phyloP scores from a whole-genome alignment of 2,329 filamentous ascomycete species.

The Alternaria angustiovoidea region DNA sequence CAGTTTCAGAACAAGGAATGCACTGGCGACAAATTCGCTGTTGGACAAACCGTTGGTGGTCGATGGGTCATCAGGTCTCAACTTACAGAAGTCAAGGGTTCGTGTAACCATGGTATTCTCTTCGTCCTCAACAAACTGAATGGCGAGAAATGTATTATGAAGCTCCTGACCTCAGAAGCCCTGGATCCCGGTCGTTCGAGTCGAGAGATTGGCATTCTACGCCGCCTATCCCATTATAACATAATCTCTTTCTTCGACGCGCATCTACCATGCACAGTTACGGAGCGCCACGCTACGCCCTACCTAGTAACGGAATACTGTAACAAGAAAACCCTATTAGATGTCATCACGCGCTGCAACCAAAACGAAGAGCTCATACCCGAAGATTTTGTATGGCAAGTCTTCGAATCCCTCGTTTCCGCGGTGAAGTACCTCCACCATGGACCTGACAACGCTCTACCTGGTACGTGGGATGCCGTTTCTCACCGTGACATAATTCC shows the following conservation, averaged over 20 bases:
- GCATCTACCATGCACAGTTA: not conserved
- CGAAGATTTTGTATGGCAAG: not conserved
- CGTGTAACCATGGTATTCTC: not conserved
- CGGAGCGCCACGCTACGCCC: not conserved
- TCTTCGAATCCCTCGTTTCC: not conserved
- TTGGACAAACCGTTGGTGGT: not conserved
- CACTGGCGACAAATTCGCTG: not conserved
- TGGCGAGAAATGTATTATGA: not conserved
- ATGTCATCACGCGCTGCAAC: not conserved
- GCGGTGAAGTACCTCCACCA: not conserved
- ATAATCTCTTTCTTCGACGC: not conserved
- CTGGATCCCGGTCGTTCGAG: not conserved
- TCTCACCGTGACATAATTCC: not conserved
- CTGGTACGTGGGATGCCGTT: not conserved
- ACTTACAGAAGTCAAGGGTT: not conserved
- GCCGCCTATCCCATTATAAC: not conserved
- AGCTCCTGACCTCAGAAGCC: not conserved
- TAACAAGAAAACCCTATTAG: not conserved
- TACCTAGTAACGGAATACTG: not conserved
- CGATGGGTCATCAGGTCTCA: not conserved
- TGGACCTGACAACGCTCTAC: not conserved
- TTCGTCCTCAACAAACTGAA: not conserved
- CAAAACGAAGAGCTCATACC: not conserved
- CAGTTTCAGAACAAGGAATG: not conserved
- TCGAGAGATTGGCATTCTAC: not conserved